Evolutionary conservation across 2,329 filamentous ascomycete species (phyloP).

Genomic region (Fusarium sp.): DNA sequence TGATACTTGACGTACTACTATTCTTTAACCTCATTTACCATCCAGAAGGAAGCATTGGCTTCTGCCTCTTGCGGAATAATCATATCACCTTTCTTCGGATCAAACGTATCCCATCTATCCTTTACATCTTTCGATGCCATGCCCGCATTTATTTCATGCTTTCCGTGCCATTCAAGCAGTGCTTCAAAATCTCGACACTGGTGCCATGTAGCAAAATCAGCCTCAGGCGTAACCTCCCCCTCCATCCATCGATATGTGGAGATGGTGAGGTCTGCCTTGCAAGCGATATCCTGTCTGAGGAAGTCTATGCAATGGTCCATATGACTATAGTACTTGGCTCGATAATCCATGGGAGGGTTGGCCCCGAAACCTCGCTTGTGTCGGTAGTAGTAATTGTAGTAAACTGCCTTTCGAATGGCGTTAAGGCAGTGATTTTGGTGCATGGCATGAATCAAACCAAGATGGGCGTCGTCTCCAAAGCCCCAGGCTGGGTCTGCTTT

Average conservation of each 20-base stretch:
- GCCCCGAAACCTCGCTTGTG: background rate
- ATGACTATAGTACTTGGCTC: background rate
- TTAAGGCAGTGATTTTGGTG: slow-evolving; percentile 4
- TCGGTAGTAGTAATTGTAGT: slow-evolving; percentile 6
- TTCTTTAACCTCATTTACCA: background rate
- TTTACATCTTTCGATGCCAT: background rate
- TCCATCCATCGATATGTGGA: slow-evolving; percentile 8
- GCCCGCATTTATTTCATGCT: background rate
- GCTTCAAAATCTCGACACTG: slow-evolving; percentile 4
- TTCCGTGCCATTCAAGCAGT: background rate
- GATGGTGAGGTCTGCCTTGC: background rate
- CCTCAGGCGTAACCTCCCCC: background rate
- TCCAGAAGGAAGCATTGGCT: background rate
- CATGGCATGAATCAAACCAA: slow-evolving; percentile 1
- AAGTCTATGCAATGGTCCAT: slow-evolving; percentile 1
- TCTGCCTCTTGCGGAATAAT: background rate
- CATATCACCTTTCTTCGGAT: background rate
- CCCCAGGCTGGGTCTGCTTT: background rate
- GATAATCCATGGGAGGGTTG: background rate
- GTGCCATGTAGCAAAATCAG: slow-evolving; percentile 2
- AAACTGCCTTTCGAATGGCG: background rate
- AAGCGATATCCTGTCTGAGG: background rate
- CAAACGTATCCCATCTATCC: background rate
- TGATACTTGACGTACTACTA: background rate
- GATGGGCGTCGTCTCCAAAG: background rate